Conservation (phyloP, 2,329 filamentous ascomycete genomes). For the Diaporthe nobilis region DNA sequence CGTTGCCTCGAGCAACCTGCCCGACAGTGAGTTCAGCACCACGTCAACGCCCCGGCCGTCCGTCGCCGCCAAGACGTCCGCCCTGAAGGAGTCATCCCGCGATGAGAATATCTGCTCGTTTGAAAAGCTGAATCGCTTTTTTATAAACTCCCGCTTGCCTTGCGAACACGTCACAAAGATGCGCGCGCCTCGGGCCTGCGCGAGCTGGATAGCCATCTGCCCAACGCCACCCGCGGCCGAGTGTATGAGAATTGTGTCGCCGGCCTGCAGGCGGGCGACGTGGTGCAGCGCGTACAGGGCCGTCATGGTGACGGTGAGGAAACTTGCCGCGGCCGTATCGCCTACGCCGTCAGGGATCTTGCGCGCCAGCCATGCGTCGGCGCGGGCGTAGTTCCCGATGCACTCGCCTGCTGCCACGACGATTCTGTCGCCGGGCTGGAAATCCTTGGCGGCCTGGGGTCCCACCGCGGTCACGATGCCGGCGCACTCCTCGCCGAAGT, state of each 20-base stretch:
- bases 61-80: slow-evolving; percentile 48
- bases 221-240: slow-evolving; percentile 30
- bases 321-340: slow-evolving; percentile 17
- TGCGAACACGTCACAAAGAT: slow-evolving; percentile 27
- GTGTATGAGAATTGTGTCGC: slow-evolving; percentile 39
- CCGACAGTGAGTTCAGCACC: slow-evolving; percentile 28
- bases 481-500: slow-evolving; percentile 21
- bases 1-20: slow-evolving; percentile 17
- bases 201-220: slow-evolving; percentile 32
- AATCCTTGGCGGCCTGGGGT: slow-evolving; percentile 15
- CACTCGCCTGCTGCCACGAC: slow-evolving; percentile 41
- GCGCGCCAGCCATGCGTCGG: slow-evolving; percentile 10
- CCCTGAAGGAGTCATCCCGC: slow-evolving; percentile 48
- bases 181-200: slow-evolving; percentile 39
- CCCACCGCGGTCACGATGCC: slow-evolving; percentile 15
- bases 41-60: slow-evolving; percentile 50
- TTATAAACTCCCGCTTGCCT: slow-evolving; percentile 17
- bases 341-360: neutral
- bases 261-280: slow-evolving; percentile 20
- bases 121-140: neutral
- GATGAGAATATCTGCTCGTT: slow-evolving; percentile 49
- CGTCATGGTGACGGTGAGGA: slow-evolving; percentile 27
- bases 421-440: slow-evolving; percentile 46
- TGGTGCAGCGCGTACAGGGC: slow-evolving; percentile 30
- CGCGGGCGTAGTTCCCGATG: slow-evolving; percentile 45